Conservation (phyloP, 805 yeast genomes). For the Geotrichum ghanense region DNA sequence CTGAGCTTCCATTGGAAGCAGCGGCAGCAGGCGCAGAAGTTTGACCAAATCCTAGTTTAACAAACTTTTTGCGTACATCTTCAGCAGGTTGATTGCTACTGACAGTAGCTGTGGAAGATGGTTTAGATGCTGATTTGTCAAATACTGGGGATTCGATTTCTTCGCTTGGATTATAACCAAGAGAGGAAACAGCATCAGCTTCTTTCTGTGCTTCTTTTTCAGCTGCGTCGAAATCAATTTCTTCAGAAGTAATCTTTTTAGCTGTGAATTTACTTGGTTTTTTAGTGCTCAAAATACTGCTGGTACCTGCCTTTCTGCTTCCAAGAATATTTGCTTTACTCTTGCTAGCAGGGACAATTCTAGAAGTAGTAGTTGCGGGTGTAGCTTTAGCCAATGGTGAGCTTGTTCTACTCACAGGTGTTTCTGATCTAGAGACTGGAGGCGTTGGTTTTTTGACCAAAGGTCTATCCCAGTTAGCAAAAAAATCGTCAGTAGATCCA, state of each 20-base stretch:
- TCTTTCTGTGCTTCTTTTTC: constrained; percentile 77
- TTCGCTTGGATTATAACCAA: constrained; percentile 33
- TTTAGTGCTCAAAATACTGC: constrained; percentile 22
- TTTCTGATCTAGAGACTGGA: constrained; percentile 31
- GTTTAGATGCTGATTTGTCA: constrained; percentile 6
- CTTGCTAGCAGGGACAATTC: constrained; percentile 4
- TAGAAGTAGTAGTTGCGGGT: constrained; percentile 12
- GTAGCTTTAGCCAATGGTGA: constrained; percentile 13
- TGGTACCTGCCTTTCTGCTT: constrained; percentile 10
- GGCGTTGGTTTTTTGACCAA: constrained; percentile 29
- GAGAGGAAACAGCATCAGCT: constrained; percentile 45
- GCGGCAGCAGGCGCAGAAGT: constrained; percentile 21
- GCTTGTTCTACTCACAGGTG: constrained; percentile 18
- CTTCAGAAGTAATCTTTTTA: constrained; percentile 29
- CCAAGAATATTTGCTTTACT: constrained; percentile 7
- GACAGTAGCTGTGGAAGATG: constrained; percentile 9
- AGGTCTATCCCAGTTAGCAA: constrained; percentile 87
- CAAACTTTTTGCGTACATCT: constrained; percentile 31
- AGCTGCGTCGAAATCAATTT: constrained; percentile 51
- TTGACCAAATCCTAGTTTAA: constrained; percentile 88
- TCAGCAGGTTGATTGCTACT: constrained; percentile 13
- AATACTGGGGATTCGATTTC: constrained; percentile 8
- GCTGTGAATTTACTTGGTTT: constrained; percentile 19
- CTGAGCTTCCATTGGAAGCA: constrained; percentile 2
- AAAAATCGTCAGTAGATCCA: constrained; percentile 62